phyloP scores from a whole-genome alignment of 257 asterid genomes.

The Nicotiana tabacum region DNA sequence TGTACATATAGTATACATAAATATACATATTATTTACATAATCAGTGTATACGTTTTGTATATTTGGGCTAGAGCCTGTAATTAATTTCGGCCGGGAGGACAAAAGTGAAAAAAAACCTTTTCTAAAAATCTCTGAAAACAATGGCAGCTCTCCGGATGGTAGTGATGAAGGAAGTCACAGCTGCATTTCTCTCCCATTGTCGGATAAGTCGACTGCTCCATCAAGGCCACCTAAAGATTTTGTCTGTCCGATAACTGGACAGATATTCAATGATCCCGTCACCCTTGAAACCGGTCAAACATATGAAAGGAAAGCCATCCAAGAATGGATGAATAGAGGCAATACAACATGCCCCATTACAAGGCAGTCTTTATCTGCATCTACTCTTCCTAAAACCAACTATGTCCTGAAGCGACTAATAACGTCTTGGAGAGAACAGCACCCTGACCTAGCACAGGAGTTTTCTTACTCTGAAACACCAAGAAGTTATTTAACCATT shows the following conservation, averaged over 20 bases:
- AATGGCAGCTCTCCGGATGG: slow-evolving; percentile 34
- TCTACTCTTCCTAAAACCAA: slow-evolving; percentile 68
- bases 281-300: slow-evolving; percentile 86
- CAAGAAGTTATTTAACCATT: slow-evolving; percentile 25
- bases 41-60: no score
- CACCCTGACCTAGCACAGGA: slow-evolving; percentile 75
- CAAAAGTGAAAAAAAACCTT: no score
- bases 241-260: slow-evolving; percentile 80
- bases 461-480: slow-evolving; percentile 51
- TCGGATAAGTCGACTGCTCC: slow-evolving; percentile 55
- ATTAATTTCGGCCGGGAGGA: no score
- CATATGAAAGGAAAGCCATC: slow-evolving; percentile 81
- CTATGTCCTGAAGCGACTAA: slow-evolving; percentile 72
- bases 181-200: slow-evolving; percentile 47
- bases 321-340: slow-evolving; percentile 91
- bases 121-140: slow-evolving; percentile 10
- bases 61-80: no score
- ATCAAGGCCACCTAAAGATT: slow-evolving; percentile 88
- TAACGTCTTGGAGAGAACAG: slow-evolving; percentile 81
- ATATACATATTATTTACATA: no score
- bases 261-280: slow-evolving; percentile 78
- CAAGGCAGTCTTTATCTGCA: slow-evolving; percentile 75
- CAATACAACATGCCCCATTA: slow-evolving; percentile 76
- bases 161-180: slow-evolving; percentile 51
- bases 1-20: no score